These are phyloP conservation scores for Talaromyces pinophilus DNA, from an alignment of 2,329 filamentous ascomycete species.

Conservation along the genomic window DNA sequence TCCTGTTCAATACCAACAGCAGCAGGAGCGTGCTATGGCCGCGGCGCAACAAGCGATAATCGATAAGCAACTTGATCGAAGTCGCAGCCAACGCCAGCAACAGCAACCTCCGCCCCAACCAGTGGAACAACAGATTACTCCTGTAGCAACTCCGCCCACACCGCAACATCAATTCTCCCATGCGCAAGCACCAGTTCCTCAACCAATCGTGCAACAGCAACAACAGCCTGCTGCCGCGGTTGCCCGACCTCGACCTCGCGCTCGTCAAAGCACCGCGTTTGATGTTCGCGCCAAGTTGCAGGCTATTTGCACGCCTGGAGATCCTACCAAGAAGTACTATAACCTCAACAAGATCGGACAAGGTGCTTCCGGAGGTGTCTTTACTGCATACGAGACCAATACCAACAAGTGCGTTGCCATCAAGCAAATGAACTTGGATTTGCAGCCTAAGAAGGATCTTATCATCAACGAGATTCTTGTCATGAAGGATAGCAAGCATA, in stretches of 20 bases:
- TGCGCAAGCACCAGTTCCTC: conserved; percentile 12
- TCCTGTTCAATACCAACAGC: conserved; percentile 58
- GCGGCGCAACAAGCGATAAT: conserved; percentile 76
- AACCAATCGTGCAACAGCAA: conserved; percentile 31
- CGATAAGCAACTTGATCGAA: conserved; percentile 67
- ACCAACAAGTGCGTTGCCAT: conserved; percentile 91
- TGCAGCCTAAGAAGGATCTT: conserved; percentile 97
- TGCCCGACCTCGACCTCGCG: conserved; percentile 71
- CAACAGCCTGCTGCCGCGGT: conserved; percentile 52
- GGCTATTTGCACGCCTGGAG: conserved; percentile 84
- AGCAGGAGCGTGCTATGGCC: conserved; percentile 81
- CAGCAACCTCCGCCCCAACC: conserved; percentile 56
- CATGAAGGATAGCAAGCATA: conserved; percentile 98
- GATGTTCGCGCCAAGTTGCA: conserved; percentile 83
- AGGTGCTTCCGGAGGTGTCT: conserved; percentile 94
- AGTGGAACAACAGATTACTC: conserved; percentile 36
- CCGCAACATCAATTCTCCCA: conserved; percentile 20
- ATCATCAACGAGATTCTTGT: conserved; percentile 99
- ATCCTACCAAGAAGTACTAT: conserved; percentile 84
- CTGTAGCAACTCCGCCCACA: conserved; percentile 11
- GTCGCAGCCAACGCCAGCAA: conserved; percentile 70
- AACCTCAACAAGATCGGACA: conserved; percentile 94
- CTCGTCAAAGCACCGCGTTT: conserved; percentile 74
- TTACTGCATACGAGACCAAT: conserved; percentile 80
- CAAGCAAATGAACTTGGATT: conserved; percentile 99